Evolutionary conservation across 768 basidiomycete genomes (phyloP).

Genomic region (Leccinum ochraceum): DNA sequence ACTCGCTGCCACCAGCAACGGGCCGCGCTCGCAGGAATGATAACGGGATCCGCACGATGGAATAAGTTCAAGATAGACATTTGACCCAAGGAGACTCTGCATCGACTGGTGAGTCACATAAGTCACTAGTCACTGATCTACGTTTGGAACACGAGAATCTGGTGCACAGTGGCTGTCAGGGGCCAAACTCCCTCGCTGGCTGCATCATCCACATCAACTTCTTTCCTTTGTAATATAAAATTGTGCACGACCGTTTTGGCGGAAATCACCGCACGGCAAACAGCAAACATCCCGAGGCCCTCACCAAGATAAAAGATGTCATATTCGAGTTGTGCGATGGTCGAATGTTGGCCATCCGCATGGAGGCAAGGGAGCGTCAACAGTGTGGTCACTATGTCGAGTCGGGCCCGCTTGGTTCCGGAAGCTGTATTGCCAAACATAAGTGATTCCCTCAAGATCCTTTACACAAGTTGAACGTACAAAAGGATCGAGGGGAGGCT

Average conservation of each 20-base stretch:
- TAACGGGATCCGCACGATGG: not conserved
- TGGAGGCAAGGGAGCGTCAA: slow-evolving; percentile 30
- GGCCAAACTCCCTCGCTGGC: slow-evolving; percentile 32
- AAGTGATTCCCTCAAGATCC: slow-evolving; percentile 1
- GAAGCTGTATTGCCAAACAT: slow-evolving; percentile 14
- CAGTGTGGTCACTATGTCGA: slow-evolving; percentile 29
- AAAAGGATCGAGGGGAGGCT: slow-evolving; percentile 8
- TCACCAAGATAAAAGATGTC: slow-evolving; percentile 34
- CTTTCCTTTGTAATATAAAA: slow-evolving; percentile 33
- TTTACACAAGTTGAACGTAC: slow-evolving; percentile 17
- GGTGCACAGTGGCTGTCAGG: slow-evolving; percentile 30
- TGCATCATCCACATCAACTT: slow-evolving; percentile 31
- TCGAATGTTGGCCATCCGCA: slow-evolving; percentile 4
- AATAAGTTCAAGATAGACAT: not conserved
- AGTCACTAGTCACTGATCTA: not conserved
- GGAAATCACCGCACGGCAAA: slow-evolving; percentile 22
- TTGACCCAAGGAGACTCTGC: not conserved
- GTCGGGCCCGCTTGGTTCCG: slow-evolving; percentile 23
- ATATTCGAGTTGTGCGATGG: slow-evolving; percentile 22
- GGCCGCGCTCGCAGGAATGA: not conserved
- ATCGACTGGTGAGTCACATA: not conserved
- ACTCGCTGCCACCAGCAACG: not conserved
- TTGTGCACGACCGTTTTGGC: slow-evolving; percentile 28
- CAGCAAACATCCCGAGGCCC: slow-evolving; percentile 28
- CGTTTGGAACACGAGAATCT: slow-evolving; percentile 32